Evolutionary conservation across 148 eudicot genomes (phyloP).

Genomic region (Rhododendron ovatum): DNA sequence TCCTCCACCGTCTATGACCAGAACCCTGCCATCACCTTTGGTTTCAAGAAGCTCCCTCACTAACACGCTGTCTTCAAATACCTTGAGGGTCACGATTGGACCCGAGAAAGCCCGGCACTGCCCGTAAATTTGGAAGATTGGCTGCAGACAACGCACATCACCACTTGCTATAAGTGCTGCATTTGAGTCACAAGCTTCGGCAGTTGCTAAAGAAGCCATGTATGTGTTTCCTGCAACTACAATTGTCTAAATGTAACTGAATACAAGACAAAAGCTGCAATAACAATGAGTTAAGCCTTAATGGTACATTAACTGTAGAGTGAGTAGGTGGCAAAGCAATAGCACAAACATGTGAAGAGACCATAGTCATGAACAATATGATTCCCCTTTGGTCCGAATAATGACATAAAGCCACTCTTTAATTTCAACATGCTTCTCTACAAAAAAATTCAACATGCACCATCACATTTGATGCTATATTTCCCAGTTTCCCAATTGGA

Average conservation of each 20-base stretch:
- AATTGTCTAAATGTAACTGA: not conserved
- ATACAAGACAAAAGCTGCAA: not conserved
- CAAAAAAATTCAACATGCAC: not conserved
- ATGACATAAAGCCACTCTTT: not conserved
- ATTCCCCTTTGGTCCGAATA: not conserved
- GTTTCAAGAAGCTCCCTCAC: constrained; percentile 41
- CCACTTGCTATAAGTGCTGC: constrained; percentile 27
- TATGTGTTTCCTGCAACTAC: constrained; percentile 6
- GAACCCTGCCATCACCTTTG: constrained; percentile 39
- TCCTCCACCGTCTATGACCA: constrained; percentile 41
- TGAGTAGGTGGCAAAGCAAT: not conserved
- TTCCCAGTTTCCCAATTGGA: not conserved
- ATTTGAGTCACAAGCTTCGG: constrained; percentile 36
- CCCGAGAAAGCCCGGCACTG: constrained; percentile 34
- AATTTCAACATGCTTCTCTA: not conserved
- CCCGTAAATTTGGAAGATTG: constrained; percentile 35
- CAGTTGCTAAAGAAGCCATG: constrained; percentile 33
- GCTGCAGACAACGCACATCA: constrained; percentile 30
- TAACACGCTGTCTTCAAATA: constrained; percentile 40
- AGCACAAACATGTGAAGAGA: not conserved
- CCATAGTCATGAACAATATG: not conserved
- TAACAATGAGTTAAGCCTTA: too few species aligned
- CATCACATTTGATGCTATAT: not conserved
- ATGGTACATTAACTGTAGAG: not conserved
- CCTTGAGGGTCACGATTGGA: constrained; percentile 33